A percentile compares a stretch with the other conserved stretches of the same genome.
Evolutionary conservation across 2,329 filamentous ascomycete species (phyloP).

Genomic region (Neopestalotiopsis sp.): DNA sequence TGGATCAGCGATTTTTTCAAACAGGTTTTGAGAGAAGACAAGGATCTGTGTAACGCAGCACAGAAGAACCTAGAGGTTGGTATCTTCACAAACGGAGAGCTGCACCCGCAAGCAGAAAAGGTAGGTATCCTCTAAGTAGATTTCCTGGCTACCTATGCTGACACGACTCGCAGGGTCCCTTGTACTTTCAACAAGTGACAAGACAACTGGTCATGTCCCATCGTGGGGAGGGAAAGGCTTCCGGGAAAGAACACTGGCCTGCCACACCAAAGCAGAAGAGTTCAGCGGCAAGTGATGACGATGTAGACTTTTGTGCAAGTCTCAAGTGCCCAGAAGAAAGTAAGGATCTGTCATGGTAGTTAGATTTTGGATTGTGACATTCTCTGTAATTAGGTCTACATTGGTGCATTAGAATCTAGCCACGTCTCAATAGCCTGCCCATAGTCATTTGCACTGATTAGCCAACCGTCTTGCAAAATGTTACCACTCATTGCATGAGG

Average conservation of each 20-base stretch:
- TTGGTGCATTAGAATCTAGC: not conserved
- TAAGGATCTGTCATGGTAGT: not conserved
- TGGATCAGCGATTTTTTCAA: conserved; percentile 65
- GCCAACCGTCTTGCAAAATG: not conserved
- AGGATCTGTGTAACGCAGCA: conserved; percentile 62
- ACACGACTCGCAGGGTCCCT: conserved; percentile 34
- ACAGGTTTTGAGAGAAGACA: conserved; percentile 69
- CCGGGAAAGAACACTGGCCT: conserved; percentile 57
- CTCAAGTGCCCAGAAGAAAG: not conserved
- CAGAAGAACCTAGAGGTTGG: conserved; percentile 67
- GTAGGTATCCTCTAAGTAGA: conserved; percentile 32
- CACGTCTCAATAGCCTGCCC: not conserved
- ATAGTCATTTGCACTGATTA: not conserved
- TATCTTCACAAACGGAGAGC: conserved; percentile 66
- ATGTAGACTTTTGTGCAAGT: not conserved
- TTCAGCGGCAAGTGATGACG: not conserved
- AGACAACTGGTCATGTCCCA: conserved; percentile 55
- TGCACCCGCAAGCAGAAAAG: conserved; percentile 67
- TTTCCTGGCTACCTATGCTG: not conserved
- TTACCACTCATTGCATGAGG: not conserved
- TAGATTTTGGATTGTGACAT: not conserved
- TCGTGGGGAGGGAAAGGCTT: conserved; percentile 49
- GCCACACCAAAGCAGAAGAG: conserved; percentile 32
- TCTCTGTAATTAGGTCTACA: not conserved
- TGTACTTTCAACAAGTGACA: conserved; percentile 60